Base-by-base conservation (phyloP, 1,139 yeast species). In the Candida sp. region DNA sequence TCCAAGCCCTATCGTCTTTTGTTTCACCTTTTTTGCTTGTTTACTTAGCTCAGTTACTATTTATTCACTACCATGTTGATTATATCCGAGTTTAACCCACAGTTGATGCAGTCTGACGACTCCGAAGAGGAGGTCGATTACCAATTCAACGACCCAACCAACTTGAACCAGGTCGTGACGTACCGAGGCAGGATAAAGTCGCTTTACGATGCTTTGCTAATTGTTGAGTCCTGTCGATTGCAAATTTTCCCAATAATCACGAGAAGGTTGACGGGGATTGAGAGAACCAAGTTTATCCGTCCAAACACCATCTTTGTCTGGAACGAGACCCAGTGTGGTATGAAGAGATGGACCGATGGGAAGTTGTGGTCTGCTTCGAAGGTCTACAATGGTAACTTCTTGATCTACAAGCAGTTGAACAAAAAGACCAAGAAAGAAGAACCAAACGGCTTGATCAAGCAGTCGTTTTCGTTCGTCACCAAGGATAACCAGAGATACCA, bases 291-390 rank as follows among this genome's bases (percentile, higher is more conserved):
- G 32, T 68, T 66, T 48, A 85, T 87, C 44, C 68, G 68, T 23
- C 77, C 84, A 12, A 89, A 90, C n/a, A 75, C 85, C 1, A 79
- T 87, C 1, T 87, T 83, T 58, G 81, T 85, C 3, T 87, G 92
- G 92, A 86, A 84, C 62, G 92, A 87, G 65, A 73, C 79, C 25
- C 85, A 83, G 58, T 84, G 90, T 47, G 88, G 86, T 17, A 86
- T 87, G 85, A 79, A 84, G 56, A 69, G 92, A 40, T 87, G 93
- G 93, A 87, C 93, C 1, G 93, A 87, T 61, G 90, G 92, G 35
- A 78, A 78, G 56, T 74, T 80, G 39, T 87, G 92, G 92, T 78
- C 85, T 52, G 90, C 92, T 2, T 83, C 89, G 0, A 74, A 90
- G 56, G 91, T 87, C 3, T 49, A 41, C 23, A 77, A 81, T 22